Evolutionary conservation across 768 basidiomycete species (phyloP).

Genomic region (Serendipita sp.): DNA sequence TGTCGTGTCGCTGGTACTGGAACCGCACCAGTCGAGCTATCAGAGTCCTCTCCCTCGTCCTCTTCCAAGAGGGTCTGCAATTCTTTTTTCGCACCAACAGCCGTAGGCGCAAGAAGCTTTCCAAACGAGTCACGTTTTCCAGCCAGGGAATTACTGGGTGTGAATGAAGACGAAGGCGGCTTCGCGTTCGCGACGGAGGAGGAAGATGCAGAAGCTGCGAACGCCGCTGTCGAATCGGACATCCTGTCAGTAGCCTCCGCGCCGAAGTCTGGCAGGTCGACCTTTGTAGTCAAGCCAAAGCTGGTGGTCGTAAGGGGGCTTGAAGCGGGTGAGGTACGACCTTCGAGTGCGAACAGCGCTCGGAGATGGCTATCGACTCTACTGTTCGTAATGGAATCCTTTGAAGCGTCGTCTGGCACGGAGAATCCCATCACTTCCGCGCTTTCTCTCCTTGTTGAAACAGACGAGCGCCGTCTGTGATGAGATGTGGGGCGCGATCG

Average conservation of each 20-base stretch:
- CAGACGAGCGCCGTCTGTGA: slow-evolving; percentile 71
- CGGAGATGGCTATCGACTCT: slow-evolving; percentile 67
- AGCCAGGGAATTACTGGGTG: slow-evolving; percentile 29
- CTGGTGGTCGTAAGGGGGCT: slow-evolving; percentile 19
- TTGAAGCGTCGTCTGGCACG: slow-evolving; percentile 35
- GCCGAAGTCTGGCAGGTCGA: slow-evolving; percentile 58
- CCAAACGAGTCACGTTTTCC: slow-evolving; percentile 69
- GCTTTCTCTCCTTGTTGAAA: slow-evolving; percentile 79
- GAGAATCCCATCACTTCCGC: slow-evolving; percentile 76
- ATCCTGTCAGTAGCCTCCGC: slow-evolving; percentile 29
- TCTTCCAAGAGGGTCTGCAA: slow-evolving; percentile 73
- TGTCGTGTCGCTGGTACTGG: slow-evolving; percentile 29
- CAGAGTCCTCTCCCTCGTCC: slow-evolving; percentile 62
- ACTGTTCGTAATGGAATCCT: slow-evolving; percentile 54
- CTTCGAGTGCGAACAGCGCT: slow-evolving; percentile 78
- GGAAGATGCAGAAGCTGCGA: slow-evolving; percentile 10
- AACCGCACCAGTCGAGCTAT: not conserved
- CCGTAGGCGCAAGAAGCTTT: slow-evolving; percentile 45
- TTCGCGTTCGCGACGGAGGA: slow-evolving; percentile 20
- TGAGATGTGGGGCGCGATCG: slow-evolving; percentile 39
- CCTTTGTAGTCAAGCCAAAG: slow-evolving; percentile 41
- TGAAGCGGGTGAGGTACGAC: slow-evolving; percentile 42
- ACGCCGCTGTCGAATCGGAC: slow-evolving; percentile 6
- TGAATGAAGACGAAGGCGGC: slow-evolving; percentile 13
- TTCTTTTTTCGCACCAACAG: slow-evolving; percentile 58